Base-by-base conservation (phyloP, 768 basidiomycete genomes). In the Calocybe cyanea region DNA sequence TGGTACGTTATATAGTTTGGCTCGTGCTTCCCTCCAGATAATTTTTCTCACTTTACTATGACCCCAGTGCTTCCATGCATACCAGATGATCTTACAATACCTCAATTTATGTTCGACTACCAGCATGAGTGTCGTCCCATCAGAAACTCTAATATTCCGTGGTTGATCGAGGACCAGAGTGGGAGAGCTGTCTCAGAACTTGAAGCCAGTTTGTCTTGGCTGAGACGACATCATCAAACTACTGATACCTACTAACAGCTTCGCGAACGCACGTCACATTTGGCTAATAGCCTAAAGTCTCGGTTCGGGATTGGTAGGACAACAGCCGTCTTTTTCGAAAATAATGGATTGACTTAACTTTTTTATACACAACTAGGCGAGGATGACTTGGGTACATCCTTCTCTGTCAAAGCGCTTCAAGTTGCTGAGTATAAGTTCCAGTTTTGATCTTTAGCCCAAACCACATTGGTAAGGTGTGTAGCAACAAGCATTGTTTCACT, bases 371-470 rank as follows among this genome's bases (percentile, higher is more conserved):
- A 20, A 38, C 31, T 43, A 78, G 78, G 62, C 13, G 70, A 78
- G 36, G 55, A 73, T 40, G 75, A 78, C 46, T 73, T 77, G 38
- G 78, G 79, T 80, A 60, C 25, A 75, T 59, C 10, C n/a, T 25
- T n/a, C 23, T n/a, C 18, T 9, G 30, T 35, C 30, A 39, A 30
- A 4, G 15, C 19, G 34, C 13, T n/a, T n/a, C 34, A 35, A 35
- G 6, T 6, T 28, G 25, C 11, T 28, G 25, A 28, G n/a, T n/a
- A n/a, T n/a, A n/a, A 28, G 25, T 28, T 28, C 25, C 25, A 28
- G 85, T 83, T 7, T 66, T 83, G 45, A 57, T 85, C 33, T 84
- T 78, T 59, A 81, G 82, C 49, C 73, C 80, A 21, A 87, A 87
- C 57, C 80, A 85, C 53, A 58, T 85, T 33, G 83, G 82, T 80